These are phyloP conservation scores for Tylopilus orsonianus DNA, from an alignment of 1,284 basidiomycete genomes.

Conservation along the genomic window DNA sequence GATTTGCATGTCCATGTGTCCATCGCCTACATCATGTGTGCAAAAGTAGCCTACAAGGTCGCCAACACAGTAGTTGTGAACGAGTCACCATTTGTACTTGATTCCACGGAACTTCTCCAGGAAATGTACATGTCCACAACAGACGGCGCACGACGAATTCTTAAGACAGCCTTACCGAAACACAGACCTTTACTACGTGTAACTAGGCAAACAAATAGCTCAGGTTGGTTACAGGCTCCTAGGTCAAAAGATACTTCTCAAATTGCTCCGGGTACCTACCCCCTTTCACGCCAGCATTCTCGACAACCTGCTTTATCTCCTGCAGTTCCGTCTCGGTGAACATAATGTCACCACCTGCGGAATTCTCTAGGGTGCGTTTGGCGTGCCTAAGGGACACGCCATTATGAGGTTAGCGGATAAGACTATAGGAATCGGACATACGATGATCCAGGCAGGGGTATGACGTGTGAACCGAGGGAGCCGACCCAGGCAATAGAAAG, in stretches of 20 bases:
- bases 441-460: conserved; percentile 34
- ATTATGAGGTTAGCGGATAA: neutral
- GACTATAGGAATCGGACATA: conserved; percentile 10
- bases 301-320: conserved; percentile 23
- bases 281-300: conserved; percentile 21
- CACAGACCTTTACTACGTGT: too few species aligned
- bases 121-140: too few species aligned
- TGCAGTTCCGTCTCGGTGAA: conserved; percentile 22
- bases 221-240: neutral
- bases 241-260: conserved; percentile 15
- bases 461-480: conserved; percentile 28
- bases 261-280: conserved; percentile 21
- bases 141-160: too few species aligned
- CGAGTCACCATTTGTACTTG: too few species aligned
- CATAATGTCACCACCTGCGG: conserved; percentile 23
- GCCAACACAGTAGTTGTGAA: too few species aligned
- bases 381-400: conserved; percentile 12
- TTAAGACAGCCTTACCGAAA: too few species aligned
- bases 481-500: conserved; percentile 59
- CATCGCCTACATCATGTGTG: too few species aligned
- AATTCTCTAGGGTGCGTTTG: conserved; percentile 32
- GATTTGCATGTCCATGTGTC: too few species aligned
- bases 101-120: too few species aligned
- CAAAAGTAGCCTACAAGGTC: too few species aligned
- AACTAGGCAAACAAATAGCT: neutral